Evolutionary conservation across 2,329 filamentous ascomycete species (phyloP).

Genomic region (Penicillium frequentans): DNA sequence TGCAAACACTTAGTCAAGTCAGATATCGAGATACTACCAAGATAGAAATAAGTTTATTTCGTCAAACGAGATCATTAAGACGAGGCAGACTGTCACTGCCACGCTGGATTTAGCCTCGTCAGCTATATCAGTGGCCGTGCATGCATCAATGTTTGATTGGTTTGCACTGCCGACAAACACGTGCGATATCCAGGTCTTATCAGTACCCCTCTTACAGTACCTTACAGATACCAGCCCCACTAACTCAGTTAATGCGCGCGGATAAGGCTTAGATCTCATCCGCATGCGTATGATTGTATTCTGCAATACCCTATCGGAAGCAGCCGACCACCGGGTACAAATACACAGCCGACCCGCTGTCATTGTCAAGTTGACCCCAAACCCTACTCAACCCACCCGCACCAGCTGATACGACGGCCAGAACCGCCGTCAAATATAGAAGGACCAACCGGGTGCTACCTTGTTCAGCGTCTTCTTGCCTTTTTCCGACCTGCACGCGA

Average conservation of each 20-base stretch:
- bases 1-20: too few relatives aligned
- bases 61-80: too few relatives aligned
- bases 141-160: background rate
- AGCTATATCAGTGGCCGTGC: background rate
- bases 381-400: background rate
- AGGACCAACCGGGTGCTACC: constrained; percentile 4
- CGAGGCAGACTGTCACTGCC: background rate
- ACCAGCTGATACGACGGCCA: background rate
- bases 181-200: constrained; percentile 2
- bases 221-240: background rate
- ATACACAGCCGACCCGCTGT: background rate
- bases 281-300: background rate
- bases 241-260: background rate
- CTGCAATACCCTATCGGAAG: constrained; percentile 20
- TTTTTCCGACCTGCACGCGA: background rate
- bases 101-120: background rate
- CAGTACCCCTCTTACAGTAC: constrained; percentile 8
- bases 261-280: background rate
- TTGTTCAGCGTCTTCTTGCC: background rate
- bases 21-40: too few relatives aligned
- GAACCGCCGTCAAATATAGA: constrained; percentile 4
- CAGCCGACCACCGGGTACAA: constrained; percentile 24
- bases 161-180: background rate
- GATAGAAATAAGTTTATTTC: too few relatives aligned
- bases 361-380: background rate